A percentile compares a stretch with the other conserved stretches of the same genome.
Conservation (phyloP, 768 basidiomycete species). For the Agrocybe pediades region DNA sequence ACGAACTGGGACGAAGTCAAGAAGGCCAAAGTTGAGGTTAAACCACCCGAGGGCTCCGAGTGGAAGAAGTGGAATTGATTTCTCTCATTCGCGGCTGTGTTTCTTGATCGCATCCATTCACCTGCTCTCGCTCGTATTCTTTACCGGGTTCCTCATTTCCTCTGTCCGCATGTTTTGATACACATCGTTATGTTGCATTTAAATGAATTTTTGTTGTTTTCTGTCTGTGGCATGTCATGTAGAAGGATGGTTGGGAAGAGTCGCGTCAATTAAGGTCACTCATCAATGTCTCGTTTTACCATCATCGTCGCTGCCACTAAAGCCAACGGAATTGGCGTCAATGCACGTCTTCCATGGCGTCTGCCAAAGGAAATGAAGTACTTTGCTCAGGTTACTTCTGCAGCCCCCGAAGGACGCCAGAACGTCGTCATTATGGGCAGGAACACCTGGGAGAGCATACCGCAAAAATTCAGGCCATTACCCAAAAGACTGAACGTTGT, state of each 20-base stretch:
- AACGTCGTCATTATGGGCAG: slow-evolving; percentile 95
- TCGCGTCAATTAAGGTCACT: neutral
- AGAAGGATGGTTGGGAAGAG: neutral
- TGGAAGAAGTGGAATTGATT: slow-evolving; percentile 74
- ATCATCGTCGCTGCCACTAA: slow-evolving; percentile 93
- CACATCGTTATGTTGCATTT: slow-evolving; percentile 10
- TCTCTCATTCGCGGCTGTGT: slow-evolving; percentile 9
- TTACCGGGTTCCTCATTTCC: neutral
- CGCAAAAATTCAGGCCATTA: slow-evolving; percentile 80
- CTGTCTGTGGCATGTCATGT: neutral
- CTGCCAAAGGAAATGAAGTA: slow-evolving; percentile 89
- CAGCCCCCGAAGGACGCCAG: slow-evolving; percentile 48
- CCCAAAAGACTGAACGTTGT: slow-evolving; percentile 77
- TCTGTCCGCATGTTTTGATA: slow-evolving; percentile 11
- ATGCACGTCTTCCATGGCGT: slow-evolving; percentile 82
- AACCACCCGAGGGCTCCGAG: slow-evolving; percentile 83
- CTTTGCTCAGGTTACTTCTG: slow-evolving; percentile 80
- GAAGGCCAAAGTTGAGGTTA: slow-evolving; percentile 69
- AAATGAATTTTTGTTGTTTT: slow-evolving; percentile 3
- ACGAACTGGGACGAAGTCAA: slow-evolving; percentile 94
- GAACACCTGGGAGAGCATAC: slow-evolving; percentile 98
- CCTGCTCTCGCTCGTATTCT: neutral
- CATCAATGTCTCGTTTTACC: slow-evolving; percentile 68
- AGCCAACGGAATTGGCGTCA: slow-evolving; percentile 84
- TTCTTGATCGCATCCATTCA: neutral